phyloP scores from a whole-genome alignment of 805 yeast genomes.

The Kuraishia borneana region DNA sequence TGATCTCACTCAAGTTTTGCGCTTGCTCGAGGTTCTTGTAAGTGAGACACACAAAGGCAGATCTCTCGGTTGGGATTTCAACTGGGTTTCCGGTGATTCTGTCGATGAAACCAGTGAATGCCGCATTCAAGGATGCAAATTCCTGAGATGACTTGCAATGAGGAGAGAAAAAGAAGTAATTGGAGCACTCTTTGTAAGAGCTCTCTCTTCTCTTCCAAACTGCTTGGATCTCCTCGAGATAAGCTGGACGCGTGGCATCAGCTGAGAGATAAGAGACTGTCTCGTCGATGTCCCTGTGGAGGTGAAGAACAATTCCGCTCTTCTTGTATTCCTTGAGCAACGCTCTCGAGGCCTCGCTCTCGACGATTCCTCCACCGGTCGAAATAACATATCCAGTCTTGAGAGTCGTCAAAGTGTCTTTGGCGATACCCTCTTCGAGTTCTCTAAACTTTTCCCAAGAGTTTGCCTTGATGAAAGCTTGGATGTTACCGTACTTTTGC shows the following conservation, averaged over 20 bases:
- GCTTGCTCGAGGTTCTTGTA: slow-evolving; percentile 43
- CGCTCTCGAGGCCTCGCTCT: slow-evolving; percentile 55
- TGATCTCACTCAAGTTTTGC: slow-evolving; percentile 36
- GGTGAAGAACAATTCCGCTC: slow-evolving; percentile 72
- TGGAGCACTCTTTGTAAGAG: slow-evolving; percentile 75
- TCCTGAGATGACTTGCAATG: slow-evolving; percentile 50
- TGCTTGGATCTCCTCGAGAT: slow-evolving; percentile 60
- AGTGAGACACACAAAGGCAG: slow-evolving; percentile 67
- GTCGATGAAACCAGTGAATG: slow-evolving; percentile 47
- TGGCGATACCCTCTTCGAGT: slow-evolving; percentile 47
- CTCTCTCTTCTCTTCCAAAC: slow-evolving; percentile 80
- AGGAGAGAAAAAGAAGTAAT: slow-evolving; percentile 65
- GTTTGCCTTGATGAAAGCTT: slow-evolving; percentile 43
- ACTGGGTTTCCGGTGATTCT: slow-evolving; percentile 48
- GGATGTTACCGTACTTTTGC: slow-evolving; percentile 39
- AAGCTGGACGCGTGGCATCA: slow-evolving; percentile 86
- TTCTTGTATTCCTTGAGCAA: slow-evolving; percentile 42
- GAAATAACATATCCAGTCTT: slow-evolving; percentile 58
- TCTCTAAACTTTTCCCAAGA: slow-evolving; percentile 89
- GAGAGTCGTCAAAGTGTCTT: slow-evolving; percentile 30
- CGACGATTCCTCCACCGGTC: slow-evolving; percentile 96
- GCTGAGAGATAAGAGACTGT: slow-evolving; percentile 63
- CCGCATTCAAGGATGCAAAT: slow-evolving; percentile 41
- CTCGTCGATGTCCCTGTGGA: slow-evolving; percentile 79
- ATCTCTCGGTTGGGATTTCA: slow-evolving; percentile 32